Evolutionary conservation across 2,329 filamentous ascomycete genomes (phyloP).

Genomic region (Colletotrichum sp.): DNA sequence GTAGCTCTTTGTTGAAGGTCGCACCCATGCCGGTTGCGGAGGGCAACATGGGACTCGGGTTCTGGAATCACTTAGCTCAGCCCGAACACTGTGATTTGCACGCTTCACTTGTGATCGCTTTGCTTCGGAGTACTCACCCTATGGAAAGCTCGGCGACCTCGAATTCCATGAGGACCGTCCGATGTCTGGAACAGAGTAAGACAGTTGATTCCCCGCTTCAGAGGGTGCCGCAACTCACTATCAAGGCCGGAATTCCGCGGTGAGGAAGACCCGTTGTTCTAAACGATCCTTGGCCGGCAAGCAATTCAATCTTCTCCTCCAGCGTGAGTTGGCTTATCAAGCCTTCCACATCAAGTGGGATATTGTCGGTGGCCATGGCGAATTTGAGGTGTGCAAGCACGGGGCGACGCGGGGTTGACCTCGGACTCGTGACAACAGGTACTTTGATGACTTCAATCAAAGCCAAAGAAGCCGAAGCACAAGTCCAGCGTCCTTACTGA

Average conservation of each 20-base stretch:
- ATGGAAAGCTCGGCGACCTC: conserved; percentile 9
- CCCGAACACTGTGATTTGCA: rapidly evolving
- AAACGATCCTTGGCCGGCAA: conserved; percentile 19
- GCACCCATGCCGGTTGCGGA: conserved; percentile 50
- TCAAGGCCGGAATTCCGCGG: conserved; percentile 6
- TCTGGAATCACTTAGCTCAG: conserved; percentile 2
- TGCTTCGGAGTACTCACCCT: background rate
- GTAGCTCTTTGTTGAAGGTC: conserved; percentile 64
- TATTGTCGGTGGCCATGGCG: background rate
- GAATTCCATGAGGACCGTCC: conserved; percentile 13
- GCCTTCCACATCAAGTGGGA: conserved; percentile 10
- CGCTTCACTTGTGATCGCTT: background rate
- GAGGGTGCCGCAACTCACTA: background rate
- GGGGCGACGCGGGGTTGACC: background rate
- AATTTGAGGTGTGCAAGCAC: background rate
- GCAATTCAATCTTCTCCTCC: conserved; percentile 22
- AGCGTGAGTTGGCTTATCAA: conserved; percentile 16
- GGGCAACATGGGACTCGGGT: conserved; percentile 28
- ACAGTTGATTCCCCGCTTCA: background rate
- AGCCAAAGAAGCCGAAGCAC: rapidly evolving
- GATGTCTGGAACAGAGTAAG: background rate
- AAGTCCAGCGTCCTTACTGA: background rate
- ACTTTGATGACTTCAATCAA: background rate
- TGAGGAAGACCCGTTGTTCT: conserved; percentile 19
- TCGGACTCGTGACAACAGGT: background rate